Base-by-base conservation (phyloP, 192 early-diverging fungal genomes). In the Spizellomyces punctatus region DNA sequence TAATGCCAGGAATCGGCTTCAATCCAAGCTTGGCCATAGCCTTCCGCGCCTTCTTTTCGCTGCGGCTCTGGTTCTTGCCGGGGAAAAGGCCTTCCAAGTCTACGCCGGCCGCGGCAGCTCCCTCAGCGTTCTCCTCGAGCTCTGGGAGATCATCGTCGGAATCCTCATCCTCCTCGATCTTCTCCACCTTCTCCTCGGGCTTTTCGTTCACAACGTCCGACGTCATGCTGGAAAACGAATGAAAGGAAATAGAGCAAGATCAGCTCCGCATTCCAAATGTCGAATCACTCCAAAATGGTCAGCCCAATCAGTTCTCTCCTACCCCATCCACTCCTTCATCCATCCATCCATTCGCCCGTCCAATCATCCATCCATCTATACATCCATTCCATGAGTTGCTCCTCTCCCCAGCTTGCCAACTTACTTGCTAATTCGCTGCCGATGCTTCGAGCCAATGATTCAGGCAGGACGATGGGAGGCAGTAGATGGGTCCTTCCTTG, bases 31-130 rank as follows among this genome's bases (percentile, higher is more conserved):
- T 93, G 76, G 84, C 80, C 80, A 99, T 85, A 50, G 94, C 94
- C 91, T 99, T 98, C 78, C 97, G 90, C 59, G 96, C 95, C 92
- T 99, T 97, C 85, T 90, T 91, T 86, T 99, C 96, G 69, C 88
- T 86, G 66, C 91, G 91, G 83, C 85, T 89, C 82, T 92, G 91
- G 67, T 58, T 69, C 67, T 70, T 78, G 49, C 59, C 78, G 41
- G 63, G 63, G 49, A 27, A 50, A 74, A 73, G n/a, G 41, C 67
- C 56, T 67, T 74, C 73, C 16, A 44, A 43, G 70, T 73, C 72
- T n/a, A 56, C 22, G 54, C 22, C n/a, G 54, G 54, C n/a, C n/a
- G 5, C 54, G 17, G 59, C 55, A n/a, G 47, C 69, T 41, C 5
- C 69, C 22, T 62, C 58, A 5, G 17, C 52, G 59, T 72, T 41